Evolutionary conservation across 176 grass and related monocot genomes (phyloP).

Genomic region (Rhipidocladum racemiflorum): DNA sequence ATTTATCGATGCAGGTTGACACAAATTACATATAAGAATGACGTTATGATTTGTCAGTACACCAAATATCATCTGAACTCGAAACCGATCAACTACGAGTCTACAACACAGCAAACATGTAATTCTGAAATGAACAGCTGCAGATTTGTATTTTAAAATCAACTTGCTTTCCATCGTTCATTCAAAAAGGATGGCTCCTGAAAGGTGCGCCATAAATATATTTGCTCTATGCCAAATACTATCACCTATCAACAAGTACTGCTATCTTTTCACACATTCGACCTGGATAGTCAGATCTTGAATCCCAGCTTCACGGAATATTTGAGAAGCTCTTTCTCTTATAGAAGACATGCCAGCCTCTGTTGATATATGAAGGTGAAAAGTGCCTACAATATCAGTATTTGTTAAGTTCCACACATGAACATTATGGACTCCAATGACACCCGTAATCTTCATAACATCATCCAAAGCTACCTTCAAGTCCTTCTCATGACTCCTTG

Average conservation of each 20-base stretch:
- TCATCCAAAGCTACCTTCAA: conserved; percentile 66
- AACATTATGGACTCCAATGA: conserved; percentile 57
- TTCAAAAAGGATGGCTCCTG: background rate
- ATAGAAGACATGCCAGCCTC: conserved; percentile 60
- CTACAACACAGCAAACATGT: background rate
- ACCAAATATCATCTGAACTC: background rate
- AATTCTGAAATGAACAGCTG: background rate
- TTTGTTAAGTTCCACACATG: conserved; percentile 99
- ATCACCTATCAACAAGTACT: conserved; percentile 28
- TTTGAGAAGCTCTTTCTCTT: conserved; percentile 44
- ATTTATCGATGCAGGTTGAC: background rate
- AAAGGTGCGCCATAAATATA: conserved; percentile 21
- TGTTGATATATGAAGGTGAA: conserved; percentile 60
- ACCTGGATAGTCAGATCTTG: conserved; percentile 82
- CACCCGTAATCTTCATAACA: conserved; percentile 62
- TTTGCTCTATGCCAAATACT: conserved; percentile 36
- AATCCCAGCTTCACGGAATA: conserved; percentile 76
- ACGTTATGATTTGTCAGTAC: background rate
- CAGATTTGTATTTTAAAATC: conserved; percentile 18
- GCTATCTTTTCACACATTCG: conserved; percentile 65
- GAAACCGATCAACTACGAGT: conserved; percentile 1
- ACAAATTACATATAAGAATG: background rate
- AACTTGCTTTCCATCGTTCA: conserved; percentile 19
- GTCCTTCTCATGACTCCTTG: conserved; percentile 78
- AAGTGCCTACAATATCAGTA: conserved; percentile 78